Percentiles rank a stretch among this genome's conserved stretches.
phyloP scores from a whole-genome alignment of 306 rosid genomes.

The Lotus japonicus region DNA sequence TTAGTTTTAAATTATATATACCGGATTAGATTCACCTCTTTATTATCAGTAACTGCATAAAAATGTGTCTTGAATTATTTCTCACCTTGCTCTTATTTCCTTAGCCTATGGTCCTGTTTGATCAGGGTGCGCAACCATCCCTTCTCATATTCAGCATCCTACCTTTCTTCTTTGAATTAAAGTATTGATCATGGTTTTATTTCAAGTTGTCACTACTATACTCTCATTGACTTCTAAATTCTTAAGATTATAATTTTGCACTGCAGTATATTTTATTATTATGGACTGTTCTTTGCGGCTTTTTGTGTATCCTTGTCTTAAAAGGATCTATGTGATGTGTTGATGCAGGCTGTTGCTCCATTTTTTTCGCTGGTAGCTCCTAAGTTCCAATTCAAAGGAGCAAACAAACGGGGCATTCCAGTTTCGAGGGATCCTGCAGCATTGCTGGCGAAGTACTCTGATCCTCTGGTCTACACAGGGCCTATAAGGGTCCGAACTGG shows the following conservation, averaged over 20 bases:
- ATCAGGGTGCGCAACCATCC: too few species aligned
- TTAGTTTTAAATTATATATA: too few species aligned
- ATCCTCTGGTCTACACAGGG: conserved; percentile 95
- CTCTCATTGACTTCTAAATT: too few species aligned
- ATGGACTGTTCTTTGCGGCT: not conserved
- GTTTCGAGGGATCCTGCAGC: conserved; percentile 97
- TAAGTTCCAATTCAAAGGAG: conserved; percentile 88
- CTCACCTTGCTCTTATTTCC: too few species aligned
- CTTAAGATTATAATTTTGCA: not conserved
- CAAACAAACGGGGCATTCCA: conserved; percentile 97
- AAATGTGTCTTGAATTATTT: too few species aligned
- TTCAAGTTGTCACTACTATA: too few species aligned
- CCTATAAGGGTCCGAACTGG: conserved; percentile 97
- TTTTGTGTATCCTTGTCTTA: not conserved
- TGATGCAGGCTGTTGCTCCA: conserved; percentile 83
- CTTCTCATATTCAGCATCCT: too few species aligned
- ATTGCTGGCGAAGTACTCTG: conserved; percentile 80
- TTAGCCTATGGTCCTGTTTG: too few species aligned
- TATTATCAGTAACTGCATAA: too few species aligned
- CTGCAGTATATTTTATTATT: not conserved
- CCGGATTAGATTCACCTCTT: too few species aligned
- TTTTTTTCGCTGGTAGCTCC: conserved; percentile 79
- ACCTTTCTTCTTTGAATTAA: too few species aligned
- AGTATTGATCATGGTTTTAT: too few species aligned
- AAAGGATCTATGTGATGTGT: not conserved